Evolutionary conservation across 2,329 filamentous ascomycete species (phyloP).

Genomic region (Emmonsia crescens): DNA sequence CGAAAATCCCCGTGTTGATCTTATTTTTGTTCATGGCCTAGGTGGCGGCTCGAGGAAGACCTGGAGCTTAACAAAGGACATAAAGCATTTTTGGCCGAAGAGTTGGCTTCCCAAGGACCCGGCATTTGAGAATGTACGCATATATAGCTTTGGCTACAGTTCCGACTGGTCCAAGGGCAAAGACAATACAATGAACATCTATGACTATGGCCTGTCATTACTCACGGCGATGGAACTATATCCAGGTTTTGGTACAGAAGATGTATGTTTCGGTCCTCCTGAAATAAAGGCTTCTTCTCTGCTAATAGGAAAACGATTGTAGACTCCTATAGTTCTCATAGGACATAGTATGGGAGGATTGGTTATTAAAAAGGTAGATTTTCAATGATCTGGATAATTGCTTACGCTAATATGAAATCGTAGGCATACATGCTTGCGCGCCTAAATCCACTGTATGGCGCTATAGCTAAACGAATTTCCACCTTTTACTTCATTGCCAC

Average conservation of each 20-base stretch:
- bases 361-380: conserved; percentile 8
- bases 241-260: not conserved
- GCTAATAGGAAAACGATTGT: not conserved
- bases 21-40: conserved; percentile 35
- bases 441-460: conserved; percentile 1
- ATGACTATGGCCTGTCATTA: not conserved
- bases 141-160: conserved; percentile 30
- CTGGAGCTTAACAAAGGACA: conserved; percentile 24
- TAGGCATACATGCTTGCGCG: conserved; percentile 6
- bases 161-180: conserved; percentile 17
- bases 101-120: conserved; percentile 25
- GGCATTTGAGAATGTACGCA: conserved; percentile 22
- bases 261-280: not conserved
- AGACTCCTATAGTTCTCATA: conserved; percentile 10
- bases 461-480: conserved; percentile 8
- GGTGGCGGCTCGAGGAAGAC: conserved; percentile 28
- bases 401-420: not conserved
- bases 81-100: conserved; percentile 27
- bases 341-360: conserved; percentile 14
- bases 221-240: not conserved
- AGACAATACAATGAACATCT: conserved; percentile 1
- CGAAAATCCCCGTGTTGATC: conserved; percentile 14
- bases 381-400: not conserved
- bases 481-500: conserved; percentile 18
- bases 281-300: not conserved